Percentiles rank a stretch among this genome's conserved stretches.
These are phyloP conservation scores for Aureoboletus auriporus DNA, from an alignment of 768 basidiomycete species.

Conservation along the genomic window DNA sequence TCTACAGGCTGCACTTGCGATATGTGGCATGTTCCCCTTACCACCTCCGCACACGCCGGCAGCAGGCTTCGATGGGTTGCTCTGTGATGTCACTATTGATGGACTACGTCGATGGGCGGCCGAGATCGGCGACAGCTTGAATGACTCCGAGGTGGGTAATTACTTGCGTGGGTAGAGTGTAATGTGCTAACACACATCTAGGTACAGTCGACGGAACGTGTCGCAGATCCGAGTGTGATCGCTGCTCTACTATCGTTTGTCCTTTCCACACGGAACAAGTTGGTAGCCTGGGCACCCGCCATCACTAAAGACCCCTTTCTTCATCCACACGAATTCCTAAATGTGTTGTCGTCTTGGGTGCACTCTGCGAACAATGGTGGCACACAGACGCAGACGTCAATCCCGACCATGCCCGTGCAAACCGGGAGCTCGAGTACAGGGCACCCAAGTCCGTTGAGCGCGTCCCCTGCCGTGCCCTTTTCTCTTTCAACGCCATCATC, in stretches of 20 bases:
- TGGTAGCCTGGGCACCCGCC: slow-evolving; percentile 45
- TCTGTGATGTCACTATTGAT: slow-evolving; percentile 75
- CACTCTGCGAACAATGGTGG: slow-evolving; percentile 14
- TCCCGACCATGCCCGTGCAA: slow-evolving; percentile 26
- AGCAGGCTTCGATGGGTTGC: slow-evolving; percentile 53
- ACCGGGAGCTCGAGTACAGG: slow-evolving; percentile 12
- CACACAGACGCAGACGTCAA: slow-evolving; percentile 13
- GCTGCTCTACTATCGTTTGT: slow-evolving; percentile 69
- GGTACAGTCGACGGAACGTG: slow-evolving; percentile 60
- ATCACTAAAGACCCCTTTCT: slow-evolving; percentile 79
- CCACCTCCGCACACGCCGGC: slow-evolving; percentile 8
- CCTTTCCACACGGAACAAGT: slow-evolving; percentile 63
- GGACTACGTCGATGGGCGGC: slow-evolving; percentile 66
- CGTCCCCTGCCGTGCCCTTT: slow-evolving; percentile 15
- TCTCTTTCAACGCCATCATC: slow-evolving; percentile 1
- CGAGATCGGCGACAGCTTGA: slow-evolving; percentile 57
- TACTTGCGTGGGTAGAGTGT: neutral
- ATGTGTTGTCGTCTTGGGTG: slow-evolving; percentile 38
- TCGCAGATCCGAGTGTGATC: slow-evolving; percentile 70
- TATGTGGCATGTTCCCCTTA: slow-evolving; percentile 64
- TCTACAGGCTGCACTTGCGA: slow-evolving; percentile 63
- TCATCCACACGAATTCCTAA: slow-evolving; percentile 55
- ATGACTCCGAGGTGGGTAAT: slow-evolving; percentile 53
- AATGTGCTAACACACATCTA: neutral
- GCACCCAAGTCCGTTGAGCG: slow-evolving; percentile 11